A percentile compares a stretch with the other conserved stretches of the same genome.
Conservation (phyloP, 345 rosid genomes). For the Acer saccharum region DNA sequence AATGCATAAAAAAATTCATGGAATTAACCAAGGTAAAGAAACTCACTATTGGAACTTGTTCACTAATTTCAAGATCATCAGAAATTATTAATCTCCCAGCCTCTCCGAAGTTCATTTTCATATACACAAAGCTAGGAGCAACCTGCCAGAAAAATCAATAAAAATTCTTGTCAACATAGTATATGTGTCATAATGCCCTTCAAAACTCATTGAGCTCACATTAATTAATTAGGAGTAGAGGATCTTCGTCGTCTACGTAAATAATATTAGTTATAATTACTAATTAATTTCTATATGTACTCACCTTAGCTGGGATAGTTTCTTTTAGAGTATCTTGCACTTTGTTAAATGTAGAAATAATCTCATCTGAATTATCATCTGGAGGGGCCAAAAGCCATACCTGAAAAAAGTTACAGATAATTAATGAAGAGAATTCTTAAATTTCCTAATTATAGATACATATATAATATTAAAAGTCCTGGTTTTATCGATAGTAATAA, state of each 20-base stretch:
- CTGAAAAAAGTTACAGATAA: neutral
- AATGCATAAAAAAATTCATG: too few relatives aligned
- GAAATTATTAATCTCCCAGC: neutral
- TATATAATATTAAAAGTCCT: too few relatives aligned
- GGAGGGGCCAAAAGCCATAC: constrained; percentile 23
- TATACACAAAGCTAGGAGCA: neutral
- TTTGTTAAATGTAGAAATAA: neutral
- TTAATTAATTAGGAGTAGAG: too few relatives aligned
- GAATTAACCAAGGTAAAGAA: neutral
- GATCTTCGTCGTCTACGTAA: too few relatives aligned
- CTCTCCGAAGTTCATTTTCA: neutral
- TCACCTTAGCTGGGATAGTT: neutral
- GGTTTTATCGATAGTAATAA: too few relatives aligned
- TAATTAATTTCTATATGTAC: neutral
- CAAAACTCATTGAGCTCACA: too few relatives aligned
- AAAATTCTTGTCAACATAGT: too few relatives aligned
- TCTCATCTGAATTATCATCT: neutral
- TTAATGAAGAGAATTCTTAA: too few relatives aligned
- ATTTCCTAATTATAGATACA: too few relatives aligned
- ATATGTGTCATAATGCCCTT: too few relatives aligned
- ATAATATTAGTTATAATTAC: too few relatives aligned
- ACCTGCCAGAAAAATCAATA: neutral
- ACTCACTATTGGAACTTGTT: neutral
- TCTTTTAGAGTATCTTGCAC: neutral
- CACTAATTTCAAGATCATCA: neutral